Evolutionary conservation across 2,329 filamentous ascomycete species (phyloP).

Genomic region (Daldinia sp.): DNA sequence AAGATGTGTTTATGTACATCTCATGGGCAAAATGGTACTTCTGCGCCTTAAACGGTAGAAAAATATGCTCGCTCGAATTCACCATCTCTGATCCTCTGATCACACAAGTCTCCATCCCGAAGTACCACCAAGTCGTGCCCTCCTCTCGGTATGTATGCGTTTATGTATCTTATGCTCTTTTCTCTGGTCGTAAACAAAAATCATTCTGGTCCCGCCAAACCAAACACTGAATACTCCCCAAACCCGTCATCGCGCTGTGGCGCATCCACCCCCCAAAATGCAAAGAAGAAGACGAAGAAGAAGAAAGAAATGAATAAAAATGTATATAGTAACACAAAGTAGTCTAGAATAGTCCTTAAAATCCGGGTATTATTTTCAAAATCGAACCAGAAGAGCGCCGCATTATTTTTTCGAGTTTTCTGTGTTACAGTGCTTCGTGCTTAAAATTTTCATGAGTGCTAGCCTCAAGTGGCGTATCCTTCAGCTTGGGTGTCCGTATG

Average conservation of each 20-base stretch:
- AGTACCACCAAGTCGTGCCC: constrained; percentile 35
- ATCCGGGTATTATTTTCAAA: constrained; percentile 35
- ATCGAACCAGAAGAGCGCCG: constrained; percentile 30
- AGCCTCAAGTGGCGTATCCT: constrained; percentile 8
- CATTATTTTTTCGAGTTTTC: constrained; percentile 26
- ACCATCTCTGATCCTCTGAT: constrained; percentile 27
- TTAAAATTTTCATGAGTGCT: constrained; percentile 6
- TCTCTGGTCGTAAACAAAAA: constrained; percentile 33
- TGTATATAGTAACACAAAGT: constrained; percentile 42
- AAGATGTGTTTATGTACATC: constrained; percentile 40
- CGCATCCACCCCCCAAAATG: constrained; percentile 32
- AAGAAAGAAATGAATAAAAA: constrained; percentile 15
- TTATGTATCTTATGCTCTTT: constrained; percentile 35
- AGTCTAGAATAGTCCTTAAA: constrained; percentile 28
- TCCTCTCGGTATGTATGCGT: constrained; percentile 30
- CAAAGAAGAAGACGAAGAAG: constrained; percentile 23
- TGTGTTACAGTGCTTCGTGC: constrained; percentile 18
- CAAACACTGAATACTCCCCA: constrained; percentile 28
- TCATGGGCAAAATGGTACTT: constrained; percentile 21
- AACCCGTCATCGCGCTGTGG: constrained; percentile 21
- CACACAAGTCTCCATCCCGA: constrained; percentile 35
- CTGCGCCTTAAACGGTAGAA: constrained; percentile 23
- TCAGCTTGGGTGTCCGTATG: constrained; percentile 44
- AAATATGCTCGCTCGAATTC: constrained; percentile 29
- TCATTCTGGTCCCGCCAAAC: constrained; percentile 35